Conservation (phyloP, 192 early-diverging fungal species). For the Podila epicladia region DNA sequence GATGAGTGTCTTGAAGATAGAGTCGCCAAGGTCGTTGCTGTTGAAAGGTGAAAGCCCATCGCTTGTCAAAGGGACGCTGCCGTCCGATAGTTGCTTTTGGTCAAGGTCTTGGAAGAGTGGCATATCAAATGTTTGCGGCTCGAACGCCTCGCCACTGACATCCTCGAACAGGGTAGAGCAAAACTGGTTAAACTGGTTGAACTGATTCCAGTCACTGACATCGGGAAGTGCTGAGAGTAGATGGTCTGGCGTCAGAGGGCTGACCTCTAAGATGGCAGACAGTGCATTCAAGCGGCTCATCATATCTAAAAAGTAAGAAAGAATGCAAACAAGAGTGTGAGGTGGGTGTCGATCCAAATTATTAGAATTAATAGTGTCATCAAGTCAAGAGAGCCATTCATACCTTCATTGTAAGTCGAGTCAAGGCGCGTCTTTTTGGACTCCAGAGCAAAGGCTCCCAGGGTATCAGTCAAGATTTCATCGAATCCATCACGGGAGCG, state of each 20-base stretch:
- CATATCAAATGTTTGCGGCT: constrained; percentile 18
- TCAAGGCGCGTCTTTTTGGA: constrained; percentile 49
- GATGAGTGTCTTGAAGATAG: background rate
- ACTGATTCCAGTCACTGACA: constrained; percentile 32
- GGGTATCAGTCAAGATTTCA: constrained; percentile 36
- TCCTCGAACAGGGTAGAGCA: constrained; percentile 37
- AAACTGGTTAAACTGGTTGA: constrained; percentile 44
- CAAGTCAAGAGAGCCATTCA: background rate
- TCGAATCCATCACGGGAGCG: constrained; percentile 29
- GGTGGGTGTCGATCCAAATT: background rate
- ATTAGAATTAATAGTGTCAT: background rate
- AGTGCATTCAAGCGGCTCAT: constrained; percentile 38
- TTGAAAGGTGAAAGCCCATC: background rate
- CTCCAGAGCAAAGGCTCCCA: constrained; percentile 43
- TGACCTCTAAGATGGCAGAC: constrained; percentile 24
- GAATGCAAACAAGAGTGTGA: background rate
- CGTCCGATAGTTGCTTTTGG: constrained; percentile 12
- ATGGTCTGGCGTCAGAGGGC: constrained; percentile 25
- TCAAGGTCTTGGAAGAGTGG: constrained; percentile 42
- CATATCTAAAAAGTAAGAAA: constrained; percentile 21
- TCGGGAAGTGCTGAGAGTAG: constrained; percentile 20
- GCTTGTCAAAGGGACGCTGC: background rate
- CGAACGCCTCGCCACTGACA: constrained; percentile 40
- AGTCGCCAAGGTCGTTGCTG: background rate
- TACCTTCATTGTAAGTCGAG: constrained; percentile 45